These are phyloP conservation scores for Penicillium sp. DNA, from an alignment of 2,329 filamentous ascomycete genomes.

Conservation along the genomic window DNA sequence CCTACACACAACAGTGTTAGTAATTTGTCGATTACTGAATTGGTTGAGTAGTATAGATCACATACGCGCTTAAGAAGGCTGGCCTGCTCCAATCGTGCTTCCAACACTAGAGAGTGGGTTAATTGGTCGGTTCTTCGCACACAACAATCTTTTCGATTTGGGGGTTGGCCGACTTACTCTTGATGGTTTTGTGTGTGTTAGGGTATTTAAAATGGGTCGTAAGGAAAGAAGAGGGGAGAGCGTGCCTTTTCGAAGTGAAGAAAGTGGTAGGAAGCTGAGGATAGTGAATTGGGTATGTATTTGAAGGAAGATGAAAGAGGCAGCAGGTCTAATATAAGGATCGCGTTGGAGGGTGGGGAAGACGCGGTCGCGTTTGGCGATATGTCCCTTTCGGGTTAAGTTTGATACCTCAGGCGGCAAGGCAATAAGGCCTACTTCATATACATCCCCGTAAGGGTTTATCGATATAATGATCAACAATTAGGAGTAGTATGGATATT, in stretches of 20 bases:
- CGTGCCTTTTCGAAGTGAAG: not conserved
- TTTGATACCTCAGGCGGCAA: constrained; percentile 21
- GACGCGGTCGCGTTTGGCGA: constrained; percentile 34
- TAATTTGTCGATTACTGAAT: not conserved
- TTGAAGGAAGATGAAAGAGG: constrained; percentile 19
- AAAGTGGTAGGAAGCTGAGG: not conserved
- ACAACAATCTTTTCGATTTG: constrained; percentile 8
- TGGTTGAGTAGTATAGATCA: not conserved
- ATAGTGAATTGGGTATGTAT: constrained; percentile 10
- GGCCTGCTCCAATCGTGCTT: constrained; percentile 95
- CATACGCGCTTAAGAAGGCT: constrained; percentile 88
- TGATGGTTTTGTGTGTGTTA: constrained; percentile 22
- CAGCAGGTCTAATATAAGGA: constrained; percentile 25
- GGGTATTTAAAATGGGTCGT: constrained; percentile 1
- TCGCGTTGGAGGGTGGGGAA: constrained; percentile 33
- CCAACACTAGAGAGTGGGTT: constrained; percentile 65
- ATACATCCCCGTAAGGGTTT: not conserved
- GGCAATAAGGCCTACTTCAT: not conserved
- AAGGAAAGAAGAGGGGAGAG: not conserved
- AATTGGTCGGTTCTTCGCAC: constrained; percentile 14
- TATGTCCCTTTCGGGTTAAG: constrained; percentile 32
- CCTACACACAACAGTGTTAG: constrained; percentile 52
- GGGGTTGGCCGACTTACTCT: constrained; percentile 30
- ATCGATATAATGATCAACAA: not conserved
- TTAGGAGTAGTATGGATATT: not conserved